Conservation (phyloP, 2,329 filamentous ascomycete species). For the Fusarium sp. region DNA sequence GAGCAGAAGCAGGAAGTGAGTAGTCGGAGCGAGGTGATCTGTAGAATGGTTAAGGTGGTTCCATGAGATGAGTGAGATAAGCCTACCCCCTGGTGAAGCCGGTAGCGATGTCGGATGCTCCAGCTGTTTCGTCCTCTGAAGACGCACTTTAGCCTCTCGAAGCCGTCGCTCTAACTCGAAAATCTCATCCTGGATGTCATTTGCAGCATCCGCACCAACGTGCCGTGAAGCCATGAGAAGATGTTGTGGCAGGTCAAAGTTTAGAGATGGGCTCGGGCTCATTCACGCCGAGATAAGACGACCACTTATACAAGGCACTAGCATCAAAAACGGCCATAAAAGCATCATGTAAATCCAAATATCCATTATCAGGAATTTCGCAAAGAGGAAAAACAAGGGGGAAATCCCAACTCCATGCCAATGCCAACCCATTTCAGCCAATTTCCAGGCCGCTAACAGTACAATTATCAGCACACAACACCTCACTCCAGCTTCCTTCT, state of each 20-base stretch:
- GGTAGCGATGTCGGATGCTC: constrained; percentile 30
- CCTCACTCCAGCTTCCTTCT: constrained; percentile 21
- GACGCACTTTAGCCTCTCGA: constrained; percentile 60
- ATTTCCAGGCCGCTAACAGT: constrained; percentile 12
- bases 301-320: constrained; percentile 12
- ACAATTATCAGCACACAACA: constrained; percentile 41
- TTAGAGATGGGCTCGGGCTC: constrained; percentile 16
- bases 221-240: constrained; percentile 48
- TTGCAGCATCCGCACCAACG: constrained; percentile 39
- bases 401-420: constrained; percentile 46
- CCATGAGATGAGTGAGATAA: constrained; percentile 13
- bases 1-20: constrained; percentile 82
- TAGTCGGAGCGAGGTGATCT: constrained; percentile 44
- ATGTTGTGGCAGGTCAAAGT: constrained; percentile 23
- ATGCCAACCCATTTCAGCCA: constrained; percentile 30
- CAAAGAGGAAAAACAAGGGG: constrained; percentile 5
- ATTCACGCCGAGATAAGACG: constrained; percentile 40
- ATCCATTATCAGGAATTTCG: constrained; percentile 27
- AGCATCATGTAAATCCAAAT: constrained; percentile 42
- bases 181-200: constrained; percentile 69
- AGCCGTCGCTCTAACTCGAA: constrained; percentile 70
- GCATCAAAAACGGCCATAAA: constrained; percentile 37
- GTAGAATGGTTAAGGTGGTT: constrained; percentile 14
- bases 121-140: constrained; percentile 53
- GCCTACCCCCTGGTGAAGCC: constrained; percentile 32